Percentiles rank a stretch among this genome's conserved stretches.
Conservation (phyloP, 2,329 filamentous ascomycete species). For the Gyromitra esculenta region DNA sequence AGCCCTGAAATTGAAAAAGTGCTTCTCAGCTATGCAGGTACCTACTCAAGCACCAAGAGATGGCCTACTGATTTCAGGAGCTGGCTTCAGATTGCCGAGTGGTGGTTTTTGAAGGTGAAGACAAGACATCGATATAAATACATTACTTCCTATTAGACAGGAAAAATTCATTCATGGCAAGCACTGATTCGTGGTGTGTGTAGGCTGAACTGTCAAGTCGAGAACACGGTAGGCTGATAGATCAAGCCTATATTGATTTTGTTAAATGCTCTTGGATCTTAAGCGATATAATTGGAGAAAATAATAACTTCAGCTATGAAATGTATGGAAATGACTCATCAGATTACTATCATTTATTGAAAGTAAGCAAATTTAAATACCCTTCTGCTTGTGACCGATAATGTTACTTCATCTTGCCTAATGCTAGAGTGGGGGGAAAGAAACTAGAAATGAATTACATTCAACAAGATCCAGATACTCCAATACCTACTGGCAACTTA, state of each 20-base stretch:
- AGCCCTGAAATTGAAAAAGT: conserved; percentile 7
- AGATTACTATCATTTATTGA: conserved; percentile 11
- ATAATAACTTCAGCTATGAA: conserved; percentile 1
- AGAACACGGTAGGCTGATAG: conserved; percentile 9
- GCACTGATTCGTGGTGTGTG: neutral
- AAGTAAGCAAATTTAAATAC: neutral
- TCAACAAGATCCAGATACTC: conserved; percentile 18
- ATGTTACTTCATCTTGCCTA: neutral
- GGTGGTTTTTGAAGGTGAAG: conserved; percentile 40
- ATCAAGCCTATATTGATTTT: conserved; percentile 25
- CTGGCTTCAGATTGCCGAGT: conserved; percentile 34
- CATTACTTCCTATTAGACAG: neutral
- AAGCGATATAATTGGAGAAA: neutral
- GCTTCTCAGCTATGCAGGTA: neutral
- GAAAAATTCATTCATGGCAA: neutral
- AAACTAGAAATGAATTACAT: conserved; percentile 27
- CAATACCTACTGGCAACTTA: conserved; percentile 1
- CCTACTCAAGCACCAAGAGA: neutral
- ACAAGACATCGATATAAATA: neutral
- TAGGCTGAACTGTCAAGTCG: conserved; percentile 9
- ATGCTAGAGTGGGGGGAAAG: conserved; percentile 12
- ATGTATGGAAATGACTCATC: neutral
- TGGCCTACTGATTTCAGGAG: conserved; percentile 13
- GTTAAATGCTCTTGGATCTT: conserved; percentile 29
- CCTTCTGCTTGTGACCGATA: neutral